Evolutionary conservation across 345 rosid genomes (phyloP), one percentile per base, ranked within the genome.

Genomic region (Aethionema arabicum): DNA sequence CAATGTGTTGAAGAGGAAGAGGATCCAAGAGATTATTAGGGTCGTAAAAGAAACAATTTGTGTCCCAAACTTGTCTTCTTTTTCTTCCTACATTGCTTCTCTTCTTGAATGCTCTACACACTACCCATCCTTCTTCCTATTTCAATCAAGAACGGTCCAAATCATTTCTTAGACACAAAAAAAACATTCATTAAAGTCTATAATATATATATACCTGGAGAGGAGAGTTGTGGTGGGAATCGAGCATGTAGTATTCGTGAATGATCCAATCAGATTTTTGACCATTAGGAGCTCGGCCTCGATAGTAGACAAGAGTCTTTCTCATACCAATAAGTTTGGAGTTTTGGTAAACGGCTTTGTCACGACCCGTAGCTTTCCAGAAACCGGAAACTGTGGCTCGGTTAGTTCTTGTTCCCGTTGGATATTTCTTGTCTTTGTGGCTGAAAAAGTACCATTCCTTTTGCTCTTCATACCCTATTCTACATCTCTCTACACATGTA

Each of bases 111-210:
- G 98, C 98, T n/a, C 98, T 82, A 65, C 98, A 92, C 44, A 92
- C 96, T 6, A 92, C 98, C 96, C 98, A 92, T 70, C 96, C 98
- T 79, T 92, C 98, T 78, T 92, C 98, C 98, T 92, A 50, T 10
- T 47, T 58, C 47, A 7, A 46, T 5, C 41, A 43, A 12, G 15
- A 54, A 61, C 56, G 35, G 31, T 51, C 27, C 21, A 9, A 35
- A 1, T 8, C 13, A 8, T 16, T 13, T 8, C 7, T 33, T 11
- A 15, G 27, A 21, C 27, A 21, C 27, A 21, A 21, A 21, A 21
- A 21, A 21, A 21, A 21, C 27, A 21, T 21, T 21, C 27, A 21
- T 21, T 21, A 15, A 40, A 59, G 51, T n/a, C 51, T 57, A 31
- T 4, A 30, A 48, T 49, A 39, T 76, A 79, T 96, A 48, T 49